These are phyloP conservation scores for Solanum aculeatissimum DNA, from an alignment of 305 asterid genomes.

Conservation along the genomic window DNA sequence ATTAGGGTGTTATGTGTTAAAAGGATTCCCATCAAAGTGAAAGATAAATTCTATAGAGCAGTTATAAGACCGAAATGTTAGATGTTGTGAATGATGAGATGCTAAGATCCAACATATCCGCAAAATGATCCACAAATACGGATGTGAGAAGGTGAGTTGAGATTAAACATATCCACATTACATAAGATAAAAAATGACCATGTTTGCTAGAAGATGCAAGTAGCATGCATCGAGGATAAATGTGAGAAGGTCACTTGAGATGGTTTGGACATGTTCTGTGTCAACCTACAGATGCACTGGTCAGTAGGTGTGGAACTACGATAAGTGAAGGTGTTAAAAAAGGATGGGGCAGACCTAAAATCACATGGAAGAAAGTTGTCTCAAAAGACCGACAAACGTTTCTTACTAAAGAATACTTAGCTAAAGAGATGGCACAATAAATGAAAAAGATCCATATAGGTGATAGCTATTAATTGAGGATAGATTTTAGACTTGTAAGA, in stretches of 20 bases:
- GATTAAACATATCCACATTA: background rate
- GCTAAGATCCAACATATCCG: background rate
- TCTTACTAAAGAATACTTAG: no score
- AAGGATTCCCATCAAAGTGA: background rate
- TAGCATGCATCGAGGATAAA: background rate
- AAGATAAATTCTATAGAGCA: background rate
- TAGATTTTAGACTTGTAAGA: background rate
- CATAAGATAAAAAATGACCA: background rate
- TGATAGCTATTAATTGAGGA: background rate
- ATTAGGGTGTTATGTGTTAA: background rate
- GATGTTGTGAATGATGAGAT: background rate
- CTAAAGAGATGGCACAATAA: no score
- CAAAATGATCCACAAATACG: background rate
- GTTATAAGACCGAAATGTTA: background rate
- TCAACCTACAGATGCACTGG: background rate
- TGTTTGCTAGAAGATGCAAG: background rate
- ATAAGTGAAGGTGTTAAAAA: background rate
- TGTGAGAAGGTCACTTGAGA: background rate
- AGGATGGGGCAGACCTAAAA: background rate
- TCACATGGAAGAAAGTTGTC: background rate
- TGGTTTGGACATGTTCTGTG: background rate
- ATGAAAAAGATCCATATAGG: background rate
- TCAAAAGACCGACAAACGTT: background rate
- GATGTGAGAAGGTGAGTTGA: background rate
- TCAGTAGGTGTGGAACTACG: background rate